phyloP scores from a whole-genome alignment of 2,329 filamentous ascomycete genomes.

The Aspergillus aculeatinus region DNA sequence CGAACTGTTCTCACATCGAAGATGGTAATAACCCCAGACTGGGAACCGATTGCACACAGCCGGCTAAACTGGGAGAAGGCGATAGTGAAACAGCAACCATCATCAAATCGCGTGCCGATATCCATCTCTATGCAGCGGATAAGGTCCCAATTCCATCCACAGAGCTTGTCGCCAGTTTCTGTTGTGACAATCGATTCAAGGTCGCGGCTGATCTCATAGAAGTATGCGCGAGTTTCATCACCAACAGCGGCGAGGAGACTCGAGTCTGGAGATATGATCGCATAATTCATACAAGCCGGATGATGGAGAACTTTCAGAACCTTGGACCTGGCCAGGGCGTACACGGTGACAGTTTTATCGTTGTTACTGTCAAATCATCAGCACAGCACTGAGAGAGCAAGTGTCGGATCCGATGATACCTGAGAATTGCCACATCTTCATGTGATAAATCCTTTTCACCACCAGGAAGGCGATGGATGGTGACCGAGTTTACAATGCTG shows the following conservation, averaged over 20 bases:
- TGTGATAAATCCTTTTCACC: conserved; percentile 46
- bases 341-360: conserved; percentile 83
- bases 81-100: conserved; percentile 49
- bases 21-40: conserved; percentile 49
- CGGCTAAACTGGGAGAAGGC: conserved; percentile 51
- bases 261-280: conserved; percentile 89
- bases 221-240: conserved; percentile 81
- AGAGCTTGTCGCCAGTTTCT: conserved; percentile 35
- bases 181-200: conserved; percentile 26
- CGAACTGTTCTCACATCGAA: conserved; percentile 42
- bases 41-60: conserved; percentile 51
- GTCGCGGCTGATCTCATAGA: conserved; percentile 60
- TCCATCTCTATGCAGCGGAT: conserved; percentile 42
- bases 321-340: conserved; percentile 68
- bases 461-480: conserved; percentile 57
- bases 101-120: conserved; percentile 40
- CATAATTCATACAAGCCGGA: conserved; percentile 86
- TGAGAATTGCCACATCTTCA: conserved; percentile 56
- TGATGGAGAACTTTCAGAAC: conserved; percentile 70
- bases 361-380: conserved; percentile 79
- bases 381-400: conserved; percentile 47
- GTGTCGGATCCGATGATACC: conserved; percentile 41
- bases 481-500: conserved; percentile 66
- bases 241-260: conserved; percentile 77
- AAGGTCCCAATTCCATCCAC: conserved; percentile 43